phyloP scores from a whole-genome alignment of 805 yeast species.

The Candida coleopterorum region DNA sequence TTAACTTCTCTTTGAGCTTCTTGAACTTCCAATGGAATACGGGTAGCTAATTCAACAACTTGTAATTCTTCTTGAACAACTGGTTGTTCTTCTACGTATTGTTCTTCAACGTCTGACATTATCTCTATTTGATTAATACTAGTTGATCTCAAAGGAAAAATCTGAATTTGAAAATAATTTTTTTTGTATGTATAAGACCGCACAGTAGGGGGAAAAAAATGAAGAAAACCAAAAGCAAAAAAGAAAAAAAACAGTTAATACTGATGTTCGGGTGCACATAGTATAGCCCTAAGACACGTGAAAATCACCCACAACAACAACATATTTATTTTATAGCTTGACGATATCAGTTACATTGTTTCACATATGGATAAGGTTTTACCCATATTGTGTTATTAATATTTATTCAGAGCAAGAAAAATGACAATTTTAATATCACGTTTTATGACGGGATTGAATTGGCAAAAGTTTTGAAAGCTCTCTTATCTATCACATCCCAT shows the following conservation, averaged over 20 bases:
- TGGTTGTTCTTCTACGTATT: slow-evolving; percentile 47
- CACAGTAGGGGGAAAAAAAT: slow-evolving; percentile 2
- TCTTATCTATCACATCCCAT: too few relatives aligned
- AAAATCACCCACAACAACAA: too few relatives aligned
- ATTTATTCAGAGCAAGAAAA: too few relatives aligned
- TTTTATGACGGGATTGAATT: too few relatives aligned
- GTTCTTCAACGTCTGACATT: slow-evolving; percentile 79
- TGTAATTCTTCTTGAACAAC: slow-evolving; percentile 82
- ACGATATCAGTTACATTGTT: too few relatives aligned
- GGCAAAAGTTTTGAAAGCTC: too few relatives aligned
- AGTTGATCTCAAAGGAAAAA: slow-evolving; percentile 3
- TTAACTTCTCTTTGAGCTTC: slow-evolving; percentile 94
- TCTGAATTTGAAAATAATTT: slow-evolving; percentile 4
- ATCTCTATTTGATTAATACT: background rate
- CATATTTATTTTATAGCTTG: too few relatives aligned
- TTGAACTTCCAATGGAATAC: slow-evolving; percentile 95
- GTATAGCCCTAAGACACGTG: slow-evolving; percentile 5
- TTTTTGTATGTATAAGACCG: background rate
- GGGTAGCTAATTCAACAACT: slow-evolving; percentile 84
- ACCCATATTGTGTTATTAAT: too few relatives aligned
- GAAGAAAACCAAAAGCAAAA: background rate
- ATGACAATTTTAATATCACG: too few relatives aligned
- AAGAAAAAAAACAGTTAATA: background rate
- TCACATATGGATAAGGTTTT: too few relatives aligned
- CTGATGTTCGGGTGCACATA: too few relatives aligned